Base-by-base conservation (phyloP, 78 protist genomes). In the Dictyostelium purpureum region DNA sequence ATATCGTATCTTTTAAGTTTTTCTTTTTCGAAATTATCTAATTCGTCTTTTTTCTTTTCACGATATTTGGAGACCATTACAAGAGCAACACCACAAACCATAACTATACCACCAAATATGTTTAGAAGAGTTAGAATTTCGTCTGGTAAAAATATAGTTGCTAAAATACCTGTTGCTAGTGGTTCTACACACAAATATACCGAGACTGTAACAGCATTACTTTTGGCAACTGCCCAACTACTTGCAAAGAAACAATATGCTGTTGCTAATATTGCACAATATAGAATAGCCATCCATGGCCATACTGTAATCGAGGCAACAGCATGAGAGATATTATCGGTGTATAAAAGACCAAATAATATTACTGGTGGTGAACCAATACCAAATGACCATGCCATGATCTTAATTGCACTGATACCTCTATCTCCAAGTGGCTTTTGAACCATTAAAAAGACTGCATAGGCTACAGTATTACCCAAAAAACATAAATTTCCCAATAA, bases 401-500 rank as follows among this genome's bases (percentile, higher is more conserved):
- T 40, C 57, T 85, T 85, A 10, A 21, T 16, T 31, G 42, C 65
- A 43, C 67, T 59, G 45, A 77, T 57, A n/a, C 54, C 57, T 38
- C 75, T 76, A 11, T 52, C 79, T 1, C 38, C 57, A 52, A 85
- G 42, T 56, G 92, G 92, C 21, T 70, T 77, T 38, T 85, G 92
- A 19, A 52, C 10, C 4, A 85, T 12, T 49, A 85, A 77, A 38
- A 85, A 85, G 1, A 77, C 54, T 18, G 92, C 51, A 85, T 85
- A 85, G 3, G 82, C 92, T 6, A 85, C 4, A 11, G 92, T 85
- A 35, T 85, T 85, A 0, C 92, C 92, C 6, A 85, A 57, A 52
- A 85, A 85, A 73, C 92, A 85, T 51, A 85, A 33, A 43, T 85
- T 74, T 18, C 92, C 92, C 6, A 85, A 38, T 40, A 85, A 12